These are phyloP conservation scores for Aspergillus novofumigatus DNA, from an alignment of 2,329 filamentous ascomycete genomes.

Conservation along the genomic window DNA sequence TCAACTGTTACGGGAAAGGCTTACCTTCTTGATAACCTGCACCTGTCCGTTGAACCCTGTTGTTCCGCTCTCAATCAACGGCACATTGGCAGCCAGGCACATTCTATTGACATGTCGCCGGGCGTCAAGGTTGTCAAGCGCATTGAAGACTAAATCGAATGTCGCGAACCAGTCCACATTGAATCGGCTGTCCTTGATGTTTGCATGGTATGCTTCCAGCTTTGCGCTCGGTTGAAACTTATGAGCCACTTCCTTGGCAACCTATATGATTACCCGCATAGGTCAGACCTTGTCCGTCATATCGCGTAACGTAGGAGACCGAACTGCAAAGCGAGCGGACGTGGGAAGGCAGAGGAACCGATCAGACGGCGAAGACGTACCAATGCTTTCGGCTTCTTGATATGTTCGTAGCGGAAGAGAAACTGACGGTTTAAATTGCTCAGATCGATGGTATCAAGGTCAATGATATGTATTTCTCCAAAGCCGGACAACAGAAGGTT, in stretches of 20 bases:
- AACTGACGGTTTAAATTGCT: constrained; percentile 98
- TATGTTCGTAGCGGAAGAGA: constrained; percentile 92
- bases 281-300: constrained; percentile 12
- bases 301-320: not conserved
- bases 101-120: constrained; percentile 94
- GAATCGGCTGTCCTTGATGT: constrained; percentile 88
- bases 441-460: constrained; percentile 96
- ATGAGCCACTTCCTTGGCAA: constrained; percentile 86
- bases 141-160: constrained; percentile 91
- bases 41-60: constrained; percentile 98
- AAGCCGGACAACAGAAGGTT: constrained; percentile 91
- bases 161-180: constrained; percentile 80
- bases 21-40: constrained; percentile 83
- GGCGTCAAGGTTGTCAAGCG: constrained; percentile 91
- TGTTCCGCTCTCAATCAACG: constrained; percentile 91
- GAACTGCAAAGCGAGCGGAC: constrained; percentile 3
- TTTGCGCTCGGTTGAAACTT: constrained; percentile 86
- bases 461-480: constrained; percentile 88
- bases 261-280: constrained; percentile 46
- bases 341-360: constrained; percentile 1
- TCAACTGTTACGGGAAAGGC: not conserved
- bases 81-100: constrained; percentile 87
- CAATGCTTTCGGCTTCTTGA: constrained; percentile 93
- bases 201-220: constrained; percentile 84
- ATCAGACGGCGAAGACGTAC: constrained; percentile 48